Evolutionary conservation across 306 rosid genomes (phyloP), one percentile per base, ranked within the genome.

Genomic region (Crataegus laevigata): DNA sequence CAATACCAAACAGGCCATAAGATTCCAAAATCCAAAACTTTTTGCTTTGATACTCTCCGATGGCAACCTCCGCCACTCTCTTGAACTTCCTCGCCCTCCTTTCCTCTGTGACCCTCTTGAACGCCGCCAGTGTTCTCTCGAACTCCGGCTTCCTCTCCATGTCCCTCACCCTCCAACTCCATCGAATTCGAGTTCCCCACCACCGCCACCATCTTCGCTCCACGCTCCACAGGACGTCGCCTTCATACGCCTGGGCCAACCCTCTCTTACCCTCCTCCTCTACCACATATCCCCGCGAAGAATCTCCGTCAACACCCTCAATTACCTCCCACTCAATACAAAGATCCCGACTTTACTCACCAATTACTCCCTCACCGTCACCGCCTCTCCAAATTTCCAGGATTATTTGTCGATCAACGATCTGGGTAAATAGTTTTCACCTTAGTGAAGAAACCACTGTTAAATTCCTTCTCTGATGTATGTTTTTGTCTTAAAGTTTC

Each of bases 271-370:
- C 36, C 82, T 80, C 17, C 83, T 83, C 22, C 77, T 61, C 55
- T 78, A 81, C 69, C 87, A 86, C 85, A 68, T 81, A 74, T 52
- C 75, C 29, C 87, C 87, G 3, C 4, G 17, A 1, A 79, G 79
- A 34, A 45, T 86, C 72, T 51, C 82, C 14, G 18, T 66, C 69
- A 63, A 78, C 42, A 82, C 83, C 76, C 91, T 93, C 83, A 85
- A 80, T n/a, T 77, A 87, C 1, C 88, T 93, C 43, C 86, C 79
- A 3, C 24, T 81, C 19, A 90, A 89, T 38, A 63, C 91, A 52
- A 80, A 75, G 71, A 89, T 93, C 19, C 96, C 90, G 11, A 88
- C 98, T n/a, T 66, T 91, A 82, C 71, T 73, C 45, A 4, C 81
- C 15, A 78, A 78, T 8, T 63, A 63, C 72, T 79, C 93, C 5